Percentiles rank a stretch among this genome's conserved stretches.
Evolutionary conservation across 441 rosid genomes (phyloP).

Genomic region (Syzygium syzygioides): DNA sequence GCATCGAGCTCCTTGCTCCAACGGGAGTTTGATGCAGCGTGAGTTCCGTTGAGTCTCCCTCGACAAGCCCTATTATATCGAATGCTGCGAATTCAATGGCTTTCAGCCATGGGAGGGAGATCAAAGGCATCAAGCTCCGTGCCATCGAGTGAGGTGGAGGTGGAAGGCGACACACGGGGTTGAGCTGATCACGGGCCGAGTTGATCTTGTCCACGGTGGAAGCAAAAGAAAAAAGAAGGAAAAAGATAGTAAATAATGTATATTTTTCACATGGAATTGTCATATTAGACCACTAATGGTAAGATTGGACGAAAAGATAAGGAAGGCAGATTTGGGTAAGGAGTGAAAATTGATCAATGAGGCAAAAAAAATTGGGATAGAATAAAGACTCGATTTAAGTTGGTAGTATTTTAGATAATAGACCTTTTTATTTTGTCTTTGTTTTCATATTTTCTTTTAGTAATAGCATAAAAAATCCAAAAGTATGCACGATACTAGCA

Average conservation of each 20-base stretch:
- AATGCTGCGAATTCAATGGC: neutral
- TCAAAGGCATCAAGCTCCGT: neutral
- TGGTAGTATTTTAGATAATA: too few relatives aligned
- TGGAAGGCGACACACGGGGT: neutral
- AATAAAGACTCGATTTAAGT: too few relatives aligned
- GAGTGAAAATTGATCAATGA: neutral
- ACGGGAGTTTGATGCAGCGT: neutral
- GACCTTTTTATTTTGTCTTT: too few relatives aligned
- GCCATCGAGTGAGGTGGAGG: neutral
- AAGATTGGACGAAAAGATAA: neutral
- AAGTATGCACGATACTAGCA: too few relatives aligned
- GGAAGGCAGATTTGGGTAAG: neutral
- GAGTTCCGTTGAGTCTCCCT: neutral
- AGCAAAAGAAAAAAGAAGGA: neutral
- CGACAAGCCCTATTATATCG: neutral
- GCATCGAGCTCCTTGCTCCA: neutral
- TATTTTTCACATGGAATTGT: neutral
- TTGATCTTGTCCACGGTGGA: neutral
- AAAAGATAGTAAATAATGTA: neutral
- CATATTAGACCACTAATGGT: neutral
- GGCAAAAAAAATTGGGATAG: neutral
- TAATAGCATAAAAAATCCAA: too few relatives aligned
- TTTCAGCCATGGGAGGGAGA: neutral
- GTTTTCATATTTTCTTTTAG: too few relatives aligned
- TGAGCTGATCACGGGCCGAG: neutral